Base-by-base conservation (phyloP, 73 alveolate genomes). In the Effrenium voratum region DNA sequence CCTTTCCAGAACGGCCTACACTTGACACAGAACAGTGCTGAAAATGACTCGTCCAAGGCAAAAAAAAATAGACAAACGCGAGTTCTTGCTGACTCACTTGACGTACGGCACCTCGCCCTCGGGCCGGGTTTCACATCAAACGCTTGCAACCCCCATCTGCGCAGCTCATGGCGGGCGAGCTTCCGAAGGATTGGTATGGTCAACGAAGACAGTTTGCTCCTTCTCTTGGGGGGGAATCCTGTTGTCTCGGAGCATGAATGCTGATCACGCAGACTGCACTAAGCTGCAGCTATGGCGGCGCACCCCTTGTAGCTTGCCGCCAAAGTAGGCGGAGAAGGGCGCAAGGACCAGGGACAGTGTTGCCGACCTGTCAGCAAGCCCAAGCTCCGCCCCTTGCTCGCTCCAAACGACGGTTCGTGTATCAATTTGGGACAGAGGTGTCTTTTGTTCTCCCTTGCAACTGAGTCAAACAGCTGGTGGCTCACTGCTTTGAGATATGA, bases 61-160 rank as follows among this genome's bases (percentile, higher is more conserved):
- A n/a, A n/a, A 30, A 57, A 57, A 57, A 24, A 5, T 57, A 30
- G 70, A 24, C n/a, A 57, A 22, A 34, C 24, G 76, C 32, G 76
- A 63, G 41, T 40, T 63, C 76, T 63, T 63, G 38, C 41, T 34
- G 76, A 38, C 41, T 86, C 94, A 86, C 94, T 86, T 86, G 68
- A 86, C 94, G 68, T 86, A 86, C 0, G 94, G 94, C 94, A 86
- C 94, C 43, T 86, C 94, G 68, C 94, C 94, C 94, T 86, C 38
- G 47, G 93, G 3, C 91, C 28, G n/a, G 84, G 32, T n/a, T 16
- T 66, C 79, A 30, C 40, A 30, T n/a, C 16, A 10, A 60, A 32
- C 38, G 40, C 34, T 0, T 41, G 86, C 41, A 43, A 40, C 41
- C 2, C 28, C 3, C 16, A 19, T 76, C 40, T 8, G 77, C 40